phyloP scores from a whole-genome alignment of 352 stramenopile species.

The Pythium graminicola region DNA sequence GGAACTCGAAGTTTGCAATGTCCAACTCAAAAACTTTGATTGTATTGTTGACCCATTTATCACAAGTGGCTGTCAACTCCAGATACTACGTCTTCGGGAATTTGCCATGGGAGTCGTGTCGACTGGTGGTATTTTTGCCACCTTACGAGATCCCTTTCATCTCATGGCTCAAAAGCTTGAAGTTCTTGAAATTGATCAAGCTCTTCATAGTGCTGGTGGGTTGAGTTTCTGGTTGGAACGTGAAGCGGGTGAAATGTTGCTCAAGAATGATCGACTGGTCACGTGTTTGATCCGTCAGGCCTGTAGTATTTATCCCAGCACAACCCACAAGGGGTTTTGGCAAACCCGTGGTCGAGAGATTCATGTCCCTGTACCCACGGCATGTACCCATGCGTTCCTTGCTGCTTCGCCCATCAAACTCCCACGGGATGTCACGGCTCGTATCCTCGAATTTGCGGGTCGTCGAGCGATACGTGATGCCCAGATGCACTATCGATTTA shows the following conservation, averaged over 20 bases:
- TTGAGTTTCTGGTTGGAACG: conserved; percentile 18
- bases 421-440: conserved; percentile 8
- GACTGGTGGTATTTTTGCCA: conserved; percentile 12
- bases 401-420: conserved; percentile 4
- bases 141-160: conserved; percentile 10
- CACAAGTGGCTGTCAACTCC: not conserved
- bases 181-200: conserved; percentile 16
- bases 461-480: conserved; percentile 7
- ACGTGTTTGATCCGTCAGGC: conserved; percentile 16
- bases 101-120: conserved; percentile 14
- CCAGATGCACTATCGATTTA: conserved; percentile 15
- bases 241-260: conserved; percentile 14
- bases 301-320: conserved; percentile 13
- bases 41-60: conserved; percentile 8
- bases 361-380: conserved; percentile 1
- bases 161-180: conserved; percentile 14
- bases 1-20: conserved; percentile 18
- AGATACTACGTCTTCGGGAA: conserved; percentile 8
- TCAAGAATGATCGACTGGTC: conserved; percentile 19
- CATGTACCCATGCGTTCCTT: conserved; percentile 5
- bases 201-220: conserved; percentile 12
- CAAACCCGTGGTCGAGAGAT: conserved; percentile 10
- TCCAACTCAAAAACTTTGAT: conserved; percentile 14
- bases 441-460: conserved; percentile 12
- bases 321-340: conserved; percentile 15